Conservation (phyloP, 108 stramenopile species). For the Fistulifera pelliculosa region DNA sequence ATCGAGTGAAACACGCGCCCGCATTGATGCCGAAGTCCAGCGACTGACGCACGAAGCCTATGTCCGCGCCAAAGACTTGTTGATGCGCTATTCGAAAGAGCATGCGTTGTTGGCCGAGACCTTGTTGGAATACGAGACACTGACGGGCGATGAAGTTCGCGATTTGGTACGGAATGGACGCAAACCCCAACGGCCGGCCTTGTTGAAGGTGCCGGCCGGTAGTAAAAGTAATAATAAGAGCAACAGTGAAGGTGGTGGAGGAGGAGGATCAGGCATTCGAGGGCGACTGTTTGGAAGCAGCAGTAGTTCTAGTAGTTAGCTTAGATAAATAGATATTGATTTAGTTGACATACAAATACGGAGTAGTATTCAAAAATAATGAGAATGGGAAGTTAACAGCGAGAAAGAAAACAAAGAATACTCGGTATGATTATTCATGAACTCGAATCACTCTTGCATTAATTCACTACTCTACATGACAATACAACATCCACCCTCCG, state of each 20-base stretch:
- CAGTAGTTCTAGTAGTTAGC: too few relatives aligned
- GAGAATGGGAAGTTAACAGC: too few relatives aligned
- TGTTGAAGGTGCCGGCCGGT: conserved; percentile 56
- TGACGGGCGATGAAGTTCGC: conserved; percentile 92
- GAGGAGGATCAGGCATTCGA: conserved; percentile 1
- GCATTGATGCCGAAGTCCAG: conserved; percentile 89
- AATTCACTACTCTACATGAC: background rate
- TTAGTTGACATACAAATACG: too few relatives aligned
- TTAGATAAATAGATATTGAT: too few relatives aligned
- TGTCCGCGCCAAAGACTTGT: conserved; percentile 67
- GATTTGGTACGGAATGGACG: conserved; percentile 65
- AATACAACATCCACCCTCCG: background rate
- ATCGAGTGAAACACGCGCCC: conserved; percentile 57
- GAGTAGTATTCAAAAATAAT: too few relatives aligned
- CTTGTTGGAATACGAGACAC: conserved; percentile 89
- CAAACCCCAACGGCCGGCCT: conserved; percentile 70
- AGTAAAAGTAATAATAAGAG: conserved; percentile 33
- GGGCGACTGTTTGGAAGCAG: too few relatives aligned
- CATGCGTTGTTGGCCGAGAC: conserved; percentile 89
- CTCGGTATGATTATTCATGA: too few relatives aligned
- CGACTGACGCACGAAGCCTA: conserved; percentile 63
- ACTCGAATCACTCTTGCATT: too few relatives aligned
- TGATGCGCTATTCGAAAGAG: conserved; percentile 71
- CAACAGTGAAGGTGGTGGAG: conserved; percentile 6
- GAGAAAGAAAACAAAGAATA: too few relatives aligned